Percentiles rank a stretch among this genome's conserved stretches.
Evolutionary conservation across 495 filamentous ascomycete species (phyloP).

Genomic region (Parachaetomium inaequale): DNA sequence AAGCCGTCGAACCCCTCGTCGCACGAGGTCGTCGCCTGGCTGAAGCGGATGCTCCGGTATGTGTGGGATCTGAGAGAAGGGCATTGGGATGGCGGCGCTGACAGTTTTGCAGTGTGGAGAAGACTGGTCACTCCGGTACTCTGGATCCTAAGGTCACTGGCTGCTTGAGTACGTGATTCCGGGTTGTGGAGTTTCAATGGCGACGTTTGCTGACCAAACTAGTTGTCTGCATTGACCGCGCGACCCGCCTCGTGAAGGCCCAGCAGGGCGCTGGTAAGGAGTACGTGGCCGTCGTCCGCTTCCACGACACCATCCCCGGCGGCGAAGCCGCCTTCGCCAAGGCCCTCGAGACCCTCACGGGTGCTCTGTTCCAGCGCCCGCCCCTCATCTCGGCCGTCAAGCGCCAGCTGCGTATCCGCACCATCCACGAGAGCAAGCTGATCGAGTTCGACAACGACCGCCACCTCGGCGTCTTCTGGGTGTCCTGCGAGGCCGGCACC

Average conservation of each 20-base stretch:
- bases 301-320: constrained; percentile 88
- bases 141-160: constrained; percentile 81
- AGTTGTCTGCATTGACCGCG: constrained; percentile 88
- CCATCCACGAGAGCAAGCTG: constrained; percentile 91
- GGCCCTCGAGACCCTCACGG: constrained; percentile 90
- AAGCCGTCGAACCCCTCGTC: constrained; percentile 97
- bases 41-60: constrained; percentile 92
- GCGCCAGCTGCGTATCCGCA: constrained; percentile 93
- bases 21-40: constrained; percentile 98
- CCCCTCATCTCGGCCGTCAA: constrained; percentile 98
- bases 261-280: constrained; percentile 95
- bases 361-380: constrained; percentile 94
- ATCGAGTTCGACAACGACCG: constrained; percentile 97
- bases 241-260: constrained; percentile 94
- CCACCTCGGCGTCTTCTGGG: constrained; percentile 98
- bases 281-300: constrained; percentile 76
- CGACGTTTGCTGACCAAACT: background rate
- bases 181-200: background rate
- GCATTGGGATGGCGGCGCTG: constrained; percentile 17
- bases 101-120: constrained; percentile 65
- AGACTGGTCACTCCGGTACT: constrained; percentile 96
- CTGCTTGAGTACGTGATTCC: constrained; percentile 60
- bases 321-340: constrained; percentile 84
- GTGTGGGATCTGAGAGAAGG: background rate
- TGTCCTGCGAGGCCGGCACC: constrained; percentile 95